phyloP scores from a whole-genome alignment of 2,329 filamentous ascomycete species.

The Zasmidium citrigriseum region DNA sequence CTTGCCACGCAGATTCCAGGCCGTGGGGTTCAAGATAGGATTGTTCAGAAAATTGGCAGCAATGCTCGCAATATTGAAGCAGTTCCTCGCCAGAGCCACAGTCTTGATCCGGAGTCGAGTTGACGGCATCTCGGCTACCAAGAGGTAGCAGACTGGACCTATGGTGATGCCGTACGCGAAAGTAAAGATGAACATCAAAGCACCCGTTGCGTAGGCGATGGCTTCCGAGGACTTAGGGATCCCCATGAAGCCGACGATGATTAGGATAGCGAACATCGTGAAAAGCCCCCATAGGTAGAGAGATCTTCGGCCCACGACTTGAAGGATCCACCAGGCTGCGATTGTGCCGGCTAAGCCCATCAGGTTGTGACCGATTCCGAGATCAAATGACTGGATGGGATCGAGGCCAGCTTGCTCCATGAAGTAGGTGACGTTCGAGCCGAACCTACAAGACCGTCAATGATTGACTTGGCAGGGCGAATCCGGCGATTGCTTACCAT shows the following conservation, averaged over 20 bases:
- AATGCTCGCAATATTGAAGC: slow-evolving; percentile 16
- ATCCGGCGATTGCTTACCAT: no score
- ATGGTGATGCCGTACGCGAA: slow-evolving; percentile 28
- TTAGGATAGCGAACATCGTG: slow-evolving; percentile 19
- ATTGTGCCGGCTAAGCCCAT: slow-evolving; percentile 28
- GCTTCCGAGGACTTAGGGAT: background rate
- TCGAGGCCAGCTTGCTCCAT: slow-evolving; percentile 4
- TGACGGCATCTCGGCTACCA: slow-evolving; percentile 32
- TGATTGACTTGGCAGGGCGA: no score
- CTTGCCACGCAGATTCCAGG: slow-evolving; percentile 35
- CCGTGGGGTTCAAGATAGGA: slow-evolving; percentile 34
- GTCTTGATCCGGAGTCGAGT: slow-evolving; percentile 30
- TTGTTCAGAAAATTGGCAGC: background rate
- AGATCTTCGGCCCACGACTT: slow-evolving; percentile 39
- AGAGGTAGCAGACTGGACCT: slow-evolving; percentile 30
- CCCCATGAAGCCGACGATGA: slow-evolving; percentile 18
- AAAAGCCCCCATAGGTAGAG: slow-evolving; percentile 37
- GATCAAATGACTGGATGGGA: slow-evolving; percentile 34
- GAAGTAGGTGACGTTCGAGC: background rate
- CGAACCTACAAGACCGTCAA: no score
- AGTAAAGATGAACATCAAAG: slow-evolving; percentile 14
- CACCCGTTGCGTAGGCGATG: slow-evolving; percentile 20
- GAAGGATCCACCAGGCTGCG: slow-evolving; percentile 36
- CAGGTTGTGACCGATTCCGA: slow-evolving; percentile 35
- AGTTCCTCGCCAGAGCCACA: slow-evolving; percentile 28